These are phyloP conservation scores for Talaromyces albobiverticillius DNA, from an alignment of 2,329 filamentous ascomycete genomes.

Conservation along the genomic window DNA sequence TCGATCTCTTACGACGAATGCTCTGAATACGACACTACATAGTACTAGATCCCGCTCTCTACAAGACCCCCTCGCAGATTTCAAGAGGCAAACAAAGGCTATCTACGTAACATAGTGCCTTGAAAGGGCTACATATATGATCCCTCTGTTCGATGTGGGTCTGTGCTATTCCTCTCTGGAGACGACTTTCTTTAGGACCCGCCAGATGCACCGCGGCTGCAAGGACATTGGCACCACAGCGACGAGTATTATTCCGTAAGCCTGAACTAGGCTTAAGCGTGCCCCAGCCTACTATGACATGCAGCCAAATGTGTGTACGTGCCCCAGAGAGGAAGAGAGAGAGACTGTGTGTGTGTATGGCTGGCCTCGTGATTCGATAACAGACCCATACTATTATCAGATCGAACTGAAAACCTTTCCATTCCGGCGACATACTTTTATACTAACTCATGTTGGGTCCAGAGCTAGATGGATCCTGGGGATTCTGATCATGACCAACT, in stretches of 20 bases:
- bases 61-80: constrained; percentile 12
- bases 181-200: not conserved
- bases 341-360: not conserved
- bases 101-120: constrained; percentile 4
- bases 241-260: not conserved
- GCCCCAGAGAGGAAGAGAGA: too few relatives aligned
- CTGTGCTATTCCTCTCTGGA: not conserved
- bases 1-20: constrained; percentile 1
- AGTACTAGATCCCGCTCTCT: not conserved
- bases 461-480: constrained; percentile 4
- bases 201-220: constrained; percentile 9
- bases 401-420: not conserved
- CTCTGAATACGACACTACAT: not conserved
- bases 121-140: constrained; percentile 6
- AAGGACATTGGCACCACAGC: constrained; percentile 4
- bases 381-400: not conserved
- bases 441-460: not conserved
- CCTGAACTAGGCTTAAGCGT: not conserved
- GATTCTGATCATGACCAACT: not conserved
- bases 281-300: not conserved
- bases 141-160: constrained; percentile 3
- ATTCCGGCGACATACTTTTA: constrained; percentile 7
- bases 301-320: not conserved
- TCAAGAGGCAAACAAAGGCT: constrained; percentile 2
- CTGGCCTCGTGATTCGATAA: constrained; percentile 6